These are phyloP conservation scores for Petasospora rhodanensis DNA, from an alignment of 1,139 yeast species.

Conservation along the genomic window DNA sequence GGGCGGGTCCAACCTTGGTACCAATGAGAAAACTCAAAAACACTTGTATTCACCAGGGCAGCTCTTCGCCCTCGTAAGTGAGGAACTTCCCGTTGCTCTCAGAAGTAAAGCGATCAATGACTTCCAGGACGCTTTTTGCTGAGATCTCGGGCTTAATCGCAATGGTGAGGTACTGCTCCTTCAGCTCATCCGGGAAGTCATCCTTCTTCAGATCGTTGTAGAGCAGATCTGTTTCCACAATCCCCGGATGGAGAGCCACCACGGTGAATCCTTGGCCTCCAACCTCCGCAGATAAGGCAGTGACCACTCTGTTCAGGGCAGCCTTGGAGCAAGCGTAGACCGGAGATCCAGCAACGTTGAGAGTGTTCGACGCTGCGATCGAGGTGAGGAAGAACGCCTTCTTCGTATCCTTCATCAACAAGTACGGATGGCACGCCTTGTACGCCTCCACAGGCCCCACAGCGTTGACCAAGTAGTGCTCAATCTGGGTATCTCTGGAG, in stretches of 20 bases:
- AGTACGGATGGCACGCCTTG: constrained; percentile 17
- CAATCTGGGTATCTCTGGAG: constrained; percentile 3
- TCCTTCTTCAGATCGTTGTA: too few species aligned
- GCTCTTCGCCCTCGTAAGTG: too few species aligned
- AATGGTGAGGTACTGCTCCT: too few species aligned
- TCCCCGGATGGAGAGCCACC: constrained; percentile 27
- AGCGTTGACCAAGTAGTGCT: constrained; percentile 19
- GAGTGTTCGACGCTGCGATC: constrained; percentile 24
- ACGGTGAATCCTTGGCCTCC: constrained; percentile 25
- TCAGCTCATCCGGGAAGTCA: too few species aligned
- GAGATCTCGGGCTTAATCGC: too few species aligned
- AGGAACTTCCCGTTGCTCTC: too few species aligned
- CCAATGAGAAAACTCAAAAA: too few species aligned
- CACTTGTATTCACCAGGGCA: too few species aligned
- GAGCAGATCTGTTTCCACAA: constrained; percentile 5
- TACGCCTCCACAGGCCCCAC: constrained; percentile 24
- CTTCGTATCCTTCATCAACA: constrained; percentile 15
- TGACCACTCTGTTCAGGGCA: constrained; percentile 28
- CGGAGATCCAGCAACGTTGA: constrained; percentile 12
- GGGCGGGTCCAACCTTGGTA: too few species aligned
- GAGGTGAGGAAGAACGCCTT: constrained; percentile 24
- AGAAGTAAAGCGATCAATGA: too few species aligned
- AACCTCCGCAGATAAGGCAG: constrained; percentile 24
- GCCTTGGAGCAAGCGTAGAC: constrained; percentile 35
- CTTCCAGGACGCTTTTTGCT: too few species aligned